Percentiles rank a stretch among this genome's conserved stretches.
These are phyloP conservation scores for Wickerhamomyces bovis DNA, from an alignment of 805 yeast species.

Conservation along the genomic window DNA sequence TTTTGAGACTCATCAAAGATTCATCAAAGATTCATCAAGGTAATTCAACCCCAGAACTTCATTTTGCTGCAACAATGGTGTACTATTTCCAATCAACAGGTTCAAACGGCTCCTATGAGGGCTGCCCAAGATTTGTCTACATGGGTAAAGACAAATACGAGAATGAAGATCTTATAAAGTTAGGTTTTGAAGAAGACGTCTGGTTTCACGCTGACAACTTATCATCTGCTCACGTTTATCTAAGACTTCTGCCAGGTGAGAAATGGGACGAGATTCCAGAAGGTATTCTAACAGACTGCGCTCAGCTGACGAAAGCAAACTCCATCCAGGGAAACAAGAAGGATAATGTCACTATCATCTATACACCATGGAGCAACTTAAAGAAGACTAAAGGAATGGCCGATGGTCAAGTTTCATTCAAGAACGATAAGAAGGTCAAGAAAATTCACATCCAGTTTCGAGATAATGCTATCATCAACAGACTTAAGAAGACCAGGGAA, in stretches of 20 bases:
- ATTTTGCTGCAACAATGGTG: slow-evolving; percentile 29
- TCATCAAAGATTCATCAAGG: not conserved
- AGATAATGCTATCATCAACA: slow-evolving; percentile 54
- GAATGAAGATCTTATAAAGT: slow-evolving; percentile 54
- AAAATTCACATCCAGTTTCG: slow-evolving; percentile 47
- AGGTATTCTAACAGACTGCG: slow-evolving; percentile 46
- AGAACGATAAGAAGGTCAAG: slow-evolving; percentile 48
- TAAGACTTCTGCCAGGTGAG: slow-evolving; percentile 46
- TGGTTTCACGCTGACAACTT: slow-evolving; percentile 82
- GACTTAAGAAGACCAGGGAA: slow-evolving; percentile 56
- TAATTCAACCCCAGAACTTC: not conserved
- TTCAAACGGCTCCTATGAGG: slow-evolving; percentile 25
- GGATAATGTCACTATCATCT: slow-evolving; percentile 58
- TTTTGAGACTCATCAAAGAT: too few species aligned
- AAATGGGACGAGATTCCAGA: slow-evolving; percentile 44
- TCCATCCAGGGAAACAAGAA: slow-evolving; percentile 72
- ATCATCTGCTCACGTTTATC: slow-evolving; percentile 73
- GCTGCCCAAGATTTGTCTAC: slow-evolving; percentile 36
- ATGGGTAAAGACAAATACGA: slow-evolving; percentile 76
- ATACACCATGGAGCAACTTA: slow-evolving; percentile 70
- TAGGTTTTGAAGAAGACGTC: slow-evolving; percentile 58
- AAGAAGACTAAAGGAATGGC: slow-evolving; percentile 67
- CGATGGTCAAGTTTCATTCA: slow-evolving; percentile 72
- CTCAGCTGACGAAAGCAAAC: slow-evolving; percentile 71
- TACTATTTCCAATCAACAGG: slow-evolving; percentile 37